phyloP scores from a whole-genome alignment of 1,284 basidiomycete species.

The Apiotrichum mycotoxinovorans region DNA sequence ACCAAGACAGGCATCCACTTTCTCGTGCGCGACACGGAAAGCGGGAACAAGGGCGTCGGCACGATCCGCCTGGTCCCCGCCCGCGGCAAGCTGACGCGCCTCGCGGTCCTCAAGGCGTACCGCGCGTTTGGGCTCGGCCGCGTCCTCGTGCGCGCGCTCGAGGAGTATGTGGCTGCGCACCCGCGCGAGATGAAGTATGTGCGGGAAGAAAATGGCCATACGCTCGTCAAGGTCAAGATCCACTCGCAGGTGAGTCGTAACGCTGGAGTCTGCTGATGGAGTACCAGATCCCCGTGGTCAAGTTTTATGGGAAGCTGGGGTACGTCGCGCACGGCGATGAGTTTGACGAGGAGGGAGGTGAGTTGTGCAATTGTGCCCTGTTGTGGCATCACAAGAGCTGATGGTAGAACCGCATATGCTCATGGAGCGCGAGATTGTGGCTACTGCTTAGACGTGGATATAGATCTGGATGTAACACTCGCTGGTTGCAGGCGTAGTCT shows the following conservation, averaged over 20 bases:
- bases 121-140: constrained; percentile 41
- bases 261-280: neutral
- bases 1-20: constrained; percentile 10
- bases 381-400: no score
- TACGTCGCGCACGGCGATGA: constrained; percentile 56
- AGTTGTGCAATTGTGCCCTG: neutral
- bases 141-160: constrained; percentile 30
- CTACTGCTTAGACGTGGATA: neutral
- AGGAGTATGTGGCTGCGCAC: constrained; percentile 22
- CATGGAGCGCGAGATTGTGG: constrained; percentile 13
- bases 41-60: constrained; percentile 34
- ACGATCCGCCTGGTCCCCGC: constrained; percentile 40
- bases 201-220: constrained; percentile 18
- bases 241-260: constrained; percentile 36
- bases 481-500: no score
- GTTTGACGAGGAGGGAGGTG: constrained; percentile 60
- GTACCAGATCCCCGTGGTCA: constrained; percentile 43
- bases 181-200: constrained; percentile 10
- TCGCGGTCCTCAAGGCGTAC: constrained; percentile 39
- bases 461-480: neutral
- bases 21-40: neutral
- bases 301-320: constrained; percentile 57
- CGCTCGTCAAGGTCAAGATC: constrained; percentile 29
- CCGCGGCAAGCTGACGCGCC: constrained; percentile 40
- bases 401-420: constrained; percentile 8